These are phyloP conservation scores for Murraya paniculata DNA, from an alignment of 345 rosid species.

Conservation along the genomic window DNA sequence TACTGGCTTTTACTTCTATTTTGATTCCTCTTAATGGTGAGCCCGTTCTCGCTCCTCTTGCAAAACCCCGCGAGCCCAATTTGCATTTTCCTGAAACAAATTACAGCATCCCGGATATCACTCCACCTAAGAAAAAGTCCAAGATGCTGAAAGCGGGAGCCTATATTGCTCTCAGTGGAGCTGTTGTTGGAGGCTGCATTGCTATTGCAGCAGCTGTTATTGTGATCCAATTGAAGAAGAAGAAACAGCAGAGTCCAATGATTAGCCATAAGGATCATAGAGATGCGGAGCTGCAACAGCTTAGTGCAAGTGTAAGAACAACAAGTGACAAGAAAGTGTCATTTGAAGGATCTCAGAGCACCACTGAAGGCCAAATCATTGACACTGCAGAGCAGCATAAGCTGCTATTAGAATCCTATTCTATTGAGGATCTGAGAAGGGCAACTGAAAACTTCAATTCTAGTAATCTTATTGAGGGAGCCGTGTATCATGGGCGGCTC, in stretches of 20 bases:
- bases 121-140: slow-evolving; percentile 30
- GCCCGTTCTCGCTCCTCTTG: slow-evolving; percentile 38
- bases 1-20: slow-evolving; percentile 49
- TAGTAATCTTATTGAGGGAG: slow-evolving; percentile 70
- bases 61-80: slow-evolving; percentile 38
- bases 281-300: slow-evolving; percentile 72
- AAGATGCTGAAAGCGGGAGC: slow-evolving; percentile 48
- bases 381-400: slow-evolving; percentile 45
- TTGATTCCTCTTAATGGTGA: slow-evolving; percentile 55
- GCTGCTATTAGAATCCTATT: slow-evolving; percentile 45
- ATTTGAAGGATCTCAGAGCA: slow-evolving; percentile 67
- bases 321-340: slow-evolving; percentile 83
- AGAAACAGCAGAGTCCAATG: slow-evolving; percentile 24
- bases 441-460: slow-evolving; percentile 81
- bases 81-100: slow-evolving; percentile 25
- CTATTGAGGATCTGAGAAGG: slow-evolving; percentile 60
- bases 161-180: slow-evolving; percentile 51
- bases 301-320: slow-evolving; percentile 70
- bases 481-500: slow-evolving; percentile 72
- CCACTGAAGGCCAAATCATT: slow-evolving; percentile 39
- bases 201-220: slow-evolving; percentile 48
- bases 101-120: slow-evolving; percentile 23
- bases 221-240: slow-evolving; percentile 54
- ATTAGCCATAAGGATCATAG: slow-evolving; percentile 26
- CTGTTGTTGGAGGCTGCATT: slow-evolving; percentile 48